Conservation (phyloP, 2,329 filamentous ascomycete genomes). For the Trichoderma breve region DNA sequence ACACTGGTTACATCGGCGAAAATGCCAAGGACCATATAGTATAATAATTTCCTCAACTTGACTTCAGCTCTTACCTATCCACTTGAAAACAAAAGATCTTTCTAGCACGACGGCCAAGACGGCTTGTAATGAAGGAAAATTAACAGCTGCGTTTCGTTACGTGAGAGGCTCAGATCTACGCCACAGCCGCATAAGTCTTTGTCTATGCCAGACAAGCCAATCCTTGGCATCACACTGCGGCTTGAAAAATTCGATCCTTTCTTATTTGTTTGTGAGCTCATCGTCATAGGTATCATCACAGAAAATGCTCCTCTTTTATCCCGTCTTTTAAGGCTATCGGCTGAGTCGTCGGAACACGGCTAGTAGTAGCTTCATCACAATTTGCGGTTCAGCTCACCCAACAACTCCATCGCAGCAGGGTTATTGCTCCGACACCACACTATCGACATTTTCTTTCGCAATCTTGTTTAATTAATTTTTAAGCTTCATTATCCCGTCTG, state of each 20-base stretch:
- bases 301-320: background rate
- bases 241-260: background rate
- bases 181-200: background rate
- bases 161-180: background rate
- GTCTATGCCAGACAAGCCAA: background rate
- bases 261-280: background rate
- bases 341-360: background rate
- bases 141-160: background rate
- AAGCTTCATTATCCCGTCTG: constrained; percentile 5
- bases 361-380: background rate
- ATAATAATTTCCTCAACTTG: background rate
- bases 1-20: background rate
- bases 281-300: background rate
- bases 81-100: background rate
- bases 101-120: background rate
- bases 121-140: background rate
- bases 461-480: constrained; percentile 11
- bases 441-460: background rate
- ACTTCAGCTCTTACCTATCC: background rate
- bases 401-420: background rate
- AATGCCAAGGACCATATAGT: background rate
- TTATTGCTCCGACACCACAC: background rate
- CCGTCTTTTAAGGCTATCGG: background rate
- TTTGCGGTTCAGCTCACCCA: background rate
- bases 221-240: background rate